Conservation (phyloP, 139 green algal species). For the Chlamydomonas schloesseri region DNA sequence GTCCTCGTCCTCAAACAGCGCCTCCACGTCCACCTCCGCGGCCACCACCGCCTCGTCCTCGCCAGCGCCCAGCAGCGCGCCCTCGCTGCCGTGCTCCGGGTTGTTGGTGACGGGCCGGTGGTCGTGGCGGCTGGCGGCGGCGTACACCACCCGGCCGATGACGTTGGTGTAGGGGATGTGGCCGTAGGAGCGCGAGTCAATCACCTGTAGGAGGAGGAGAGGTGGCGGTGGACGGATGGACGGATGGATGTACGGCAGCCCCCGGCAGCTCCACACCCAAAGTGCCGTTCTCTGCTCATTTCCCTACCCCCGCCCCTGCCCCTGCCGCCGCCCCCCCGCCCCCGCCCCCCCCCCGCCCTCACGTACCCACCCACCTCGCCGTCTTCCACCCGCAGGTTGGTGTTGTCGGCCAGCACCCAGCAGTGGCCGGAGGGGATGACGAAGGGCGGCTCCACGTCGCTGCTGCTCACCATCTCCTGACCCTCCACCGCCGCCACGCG, state of each 20-base stretch:
- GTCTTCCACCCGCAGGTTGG: conserved; percentile 57
- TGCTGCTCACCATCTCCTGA: conserved; percentile 74
- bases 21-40: conserved; percentile 34
- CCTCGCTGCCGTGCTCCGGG: conserved; percentile 4
- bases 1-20: not conserved
- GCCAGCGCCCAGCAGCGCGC: not conserved
- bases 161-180: conserved; percentile 57
- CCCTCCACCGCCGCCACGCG: conserved; percentile 82
- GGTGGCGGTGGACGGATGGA: no score
- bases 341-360: no score
- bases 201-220: no score
- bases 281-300: no score
- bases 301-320: not conserved
- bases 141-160: conserved; percentile 58
- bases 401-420: conserved; percentile 91
- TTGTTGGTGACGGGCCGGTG: conserved; percentile 42
- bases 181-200: conserved; percentile 60
- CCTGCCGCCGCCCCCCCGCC: no score
- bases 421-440: conserved; percentile 70
- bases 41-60: conserved; percentile 38
- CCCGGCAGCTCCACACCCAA: no score
- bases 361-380: not conserved
- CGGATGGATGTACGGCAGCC: no score
- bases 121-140: conserved; percentile 1
- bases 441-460: conserved; percentile 34